Base-by-base conservation (phyloP, 352 stramenopile species). In the Globisporangium nagaii region DNA sequence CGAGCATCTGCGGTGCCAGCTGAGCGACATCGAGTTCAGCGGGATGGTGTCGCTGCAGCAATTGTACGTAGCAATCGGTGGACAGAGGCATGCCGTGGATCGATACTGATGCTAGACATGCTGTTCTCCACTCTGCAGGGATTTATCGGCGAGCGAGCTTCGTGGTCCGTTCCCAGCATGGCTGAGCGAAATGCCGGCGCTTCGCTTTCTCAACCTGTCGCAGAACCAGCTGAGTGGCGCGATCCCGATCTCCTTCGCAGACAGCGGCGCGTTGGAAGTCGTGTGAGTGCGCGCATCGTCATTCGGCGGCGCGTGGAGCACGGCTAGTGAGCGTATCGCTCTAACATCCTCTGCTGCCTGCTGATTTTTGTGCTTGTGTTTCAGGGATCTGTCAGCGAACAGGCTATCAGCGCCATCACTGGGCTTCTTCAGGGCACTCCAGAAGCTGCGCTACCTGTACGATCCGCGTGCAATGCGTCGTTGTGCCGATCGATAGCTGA, bases 31-130 rank as follows among this genome's bases (percentile, higher is more conserved):
- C 10, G 70, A 88, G 58, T 58, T 91, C 17, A 84, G 78, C 30
- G 48, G 70, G 19, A 86, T 91, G 78, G 60, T 75, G 11, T 86
- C 78, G n/a, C 69, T 91, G 3, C 68, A 87, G 53, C 74, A 88
- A 50, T 49, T 91, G 81, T 88, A 58, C 61, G 77, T 72, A 25
- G 15, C 41, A n/a, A n/a, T n/a, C n/a, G n/a, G n/a, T n/a, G n/a
- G n/a, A n/a, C n/a, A n/a, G n/a, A n/a, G n/a, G n/a, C n/a, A n/a
- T n/a, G n/a, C n/a, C n/a, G n/a, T n/a, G n/a, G n/a, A n/a, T n/a
- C n/a, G n/a, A n/a, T n/a, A n/a, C n/a, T n/a, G n/a, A n/a, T n/a
- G n/a, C n/a, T n/a, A n/a, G n/a, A n/a, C 34, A 39, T 20, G 20
- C 8, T 15, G n/a, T 19, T 40, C 11, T 3, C 3, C 43, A 27